phyloP scores from a whole-genome alignment of 2,329 filamentous ascomycete species.

The Hypocrella siamensis region DNA sequence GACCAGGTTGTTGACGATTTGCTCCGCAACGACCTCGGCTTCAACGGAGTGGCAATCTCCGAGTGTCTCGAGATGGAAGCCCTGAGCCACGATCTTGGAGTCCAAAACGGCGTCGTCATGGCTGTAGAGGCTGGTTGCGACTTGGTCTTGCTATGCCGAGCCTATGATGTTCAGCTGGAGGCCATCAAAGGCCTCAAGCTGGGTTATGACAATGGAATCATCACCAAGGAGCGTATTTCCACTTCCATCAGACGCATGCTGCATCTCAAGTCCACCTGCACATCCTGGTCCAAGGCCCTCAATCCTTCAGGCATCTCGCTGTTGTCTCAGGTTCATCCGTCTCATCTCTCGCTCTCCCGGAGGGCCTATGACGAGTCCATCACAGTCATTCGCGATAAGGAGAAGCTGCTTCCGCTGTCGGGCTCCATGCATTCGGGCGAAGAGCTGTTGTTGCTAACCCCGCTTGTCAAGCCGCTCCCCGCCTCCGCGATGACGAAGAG shows the following conservation, averaged over 20 bases:
- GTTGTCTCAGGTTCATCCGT: slow-evolving; percentile 66
- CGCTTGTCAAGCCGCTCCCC: slow-evolving; percentile 80
- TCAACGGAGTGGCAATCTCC: slow-evolving; percentile 83
- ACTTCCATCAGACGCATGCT: slow-evolving; percentile 68
- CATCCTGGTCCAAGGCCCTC: slow-evolving; percentile 82
- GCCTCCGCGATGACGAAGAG: slow-evolving; percentile 71
- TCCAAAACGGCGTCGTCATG: slow-evolving; percentile 93
- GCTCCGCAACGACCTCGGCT: slow-evolving; percentile 74
- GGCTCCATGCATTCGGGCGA: slow-evolving; percentile 71
- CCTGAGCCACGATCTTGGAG: slow-evolving; percentile 87
- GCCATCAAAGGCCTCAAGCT: slow-evolving; percentile 81
- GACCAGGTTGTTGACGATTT: slow-evolving; percentile 88
- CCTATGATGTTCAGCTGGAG: slow-evolving; percentile 78
- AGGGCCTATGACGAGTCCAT: slow-evolving; percentile 87
- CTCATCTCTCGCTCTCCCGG: slow-evolving; percentile 66
- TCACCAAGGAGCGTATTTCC: slow-evolving; percentile 63
- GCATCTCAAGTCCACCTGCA: slow-evolving; percentile 68
- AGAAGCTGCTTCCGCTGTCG: slow-evolving; percentile 67
- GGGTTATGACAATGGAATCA: slow-evolving; percentile 79
- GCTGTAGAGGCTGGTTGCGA: slow-evolving; percentile 94
- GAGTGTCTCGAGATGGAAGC: slow-evolving; percentile 97
- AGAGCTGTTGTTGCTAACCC: slow-evolving; percentile 77
- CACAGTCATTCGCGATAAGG: slow-evolving; percentile 80
- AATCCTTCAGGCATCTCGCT: slow-evolving; percentile 67
- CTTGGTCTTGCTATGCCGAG: slow-evolving; percentile 73